phyloP scores from a whole-genome alignment of 768 basidiomycete genomes.

The Nevesoporus exiguus region DNA sequence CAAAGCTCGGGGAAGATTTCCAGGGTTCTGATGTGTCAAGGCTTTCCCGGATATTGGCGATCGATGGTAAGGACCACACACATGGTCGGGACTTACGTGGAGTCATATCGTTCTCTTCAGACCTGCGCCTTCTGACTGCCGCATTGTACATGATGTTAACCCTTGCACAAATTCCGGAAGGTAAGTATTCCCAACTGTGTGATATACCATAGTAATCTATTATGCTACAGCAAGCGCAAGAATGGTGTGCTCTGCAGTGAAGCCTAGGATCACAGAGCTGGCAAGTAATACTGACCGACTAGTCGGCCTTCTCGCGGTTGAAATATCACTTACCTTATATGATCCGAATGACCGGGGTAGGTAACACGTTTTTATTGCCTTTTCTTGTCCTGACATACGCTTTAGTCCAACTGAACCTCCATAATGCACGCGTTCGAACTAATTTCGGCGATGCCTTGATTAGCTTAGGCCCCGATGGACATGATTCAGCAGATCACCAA shows the following conservation, averaged over 20 bases:
- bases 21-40: not conserved
- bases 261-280: conserved; percentile 13
- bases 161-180: conserved; percentile 17
- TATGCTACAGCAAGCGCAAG: not conserved
- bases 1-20: not conserved
- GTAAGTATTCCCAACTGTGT: not conserved
- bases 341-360: conserved; percentile 2
- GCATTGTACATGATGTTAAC: conserved; percentile 18
- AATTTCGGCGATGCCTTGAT: conserved; percentile 19
- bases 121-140: conserved; percentile 7
- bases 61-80: conserved; percentile 4
- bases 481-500: not conserved
- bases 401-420: conserved; percentile 11
- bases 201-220: too few relatives aligned
- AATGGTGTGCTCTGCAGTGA: conserved; percentile 4
- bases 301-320: conserved; percentile 21
- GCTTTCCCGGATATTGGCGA: conserved; percentile 12
- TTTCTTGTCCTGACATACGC: not conserved
- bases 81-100: not conserved
- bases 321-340: conserved; percentile 16
- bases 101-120: conserved; percentile 2
- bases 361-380: not conserved
- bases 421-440: conserved; percentile 8
- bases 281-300: conserved; percentile 5
- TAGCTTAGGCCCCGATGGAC: not conserved